Evolutionary conservation across 2,329 filamentous ascomycete species (phyloP), one percentile per base, ranked within the genome.

Genomic region (Xylariaceae sp.): DNA sequence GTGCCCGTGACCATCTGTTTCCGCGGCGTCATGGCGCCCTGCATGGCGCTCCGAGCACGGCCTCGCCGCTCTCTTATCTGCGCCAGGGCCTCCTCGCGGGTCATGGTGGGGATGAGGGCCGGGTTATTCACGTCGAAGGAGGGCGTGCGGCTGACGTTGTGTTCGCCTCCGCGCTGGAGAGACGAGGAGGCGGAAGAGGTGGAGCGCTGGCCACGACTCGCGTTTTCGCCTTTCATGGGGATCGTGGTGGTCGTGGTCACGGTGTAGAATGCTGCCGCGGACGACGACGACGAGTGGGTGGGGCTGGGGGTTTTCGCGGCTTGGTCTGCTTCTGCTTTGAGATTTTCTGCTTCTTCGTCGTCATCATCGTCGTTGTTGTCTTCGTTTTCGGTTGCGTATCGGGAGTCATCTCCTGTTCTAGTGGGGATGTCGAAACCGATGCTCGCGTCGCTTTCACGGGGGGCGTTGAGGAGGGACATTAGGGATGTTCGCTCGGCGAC

Each of bases 21-120:
- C 58, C 76, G 74, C 7, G 83, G 83, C 41, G 85, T 87, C 56
- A 78, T 73, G 4, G 81, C 78, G 2, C 81, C 83, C 50, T 83
- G 78, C 3, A 84, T 83, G 54, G 86, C 80, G 68, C 85, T 89
- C 62, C 83, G 79, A 54, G 88, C 86, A 45, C 88, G 76, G 5
- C 86, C 87, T 51, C 88, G 75, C 31, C 88, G 78, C 71, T 89
- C 85, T 51, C 84, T 79, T 61, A 92, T 91, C 67, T 86, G 83
- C 53, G 86, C 86, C 12, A 92, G 77, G 3, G 88, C 88, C 69
- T 90, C 79, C 68, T 90, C 88, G 51, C 88, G 79, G 30, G 82
- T 82, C 80, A 86, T 84, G 40, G 83, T 86, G 4, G 83, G 81
- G 42, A 79, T 84, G 57, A 86, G 68, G 7, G 81, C 81, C 26